phyloP scores from a whole-genome alignment of 345 rosid genomes.

The Fremontodendron californicum region DNA sequence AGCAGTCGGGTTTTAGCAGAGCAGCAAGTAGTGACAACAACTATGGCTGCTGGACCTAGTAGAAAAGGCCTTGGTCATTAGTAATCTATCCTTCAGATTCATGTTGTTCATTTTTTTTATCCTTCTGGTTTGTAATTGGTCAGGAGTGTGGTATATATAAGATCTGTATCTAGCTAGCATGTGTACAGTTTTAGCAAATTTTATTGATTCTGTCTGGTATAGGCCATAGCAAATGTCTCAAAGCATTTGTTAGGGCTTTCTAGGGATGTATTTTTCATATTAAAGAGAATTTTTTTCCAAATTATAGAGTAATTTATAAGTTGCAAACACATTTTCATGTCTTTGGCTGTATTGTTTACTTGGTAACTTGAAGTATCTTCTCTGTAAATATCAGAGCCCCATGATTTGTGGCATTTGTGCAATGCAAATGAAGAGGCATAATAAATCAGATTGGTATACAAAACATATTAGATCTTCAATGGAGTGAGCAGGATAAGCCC shows the following conservation, averaged over 20 bases:
- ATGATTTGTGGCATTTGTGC: not conserved
- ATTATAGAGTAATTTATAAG: slow-evolving; percentile 1
- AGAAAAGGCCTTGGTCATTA: slow-evolving; percentile 59
- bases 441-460: not conserved
- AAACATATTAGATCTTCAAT: not conserved
- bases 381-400: not conserved
- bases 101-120: not conserved
- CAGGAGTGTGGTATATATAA: not conserved
- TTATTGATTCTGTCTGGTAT: slow-evolving; percentile 5
- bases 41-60: slow-evolving; percentile 53
- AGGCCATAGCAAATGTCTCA: not conserved
- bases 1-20: not conserved
- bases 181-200: not conserved
- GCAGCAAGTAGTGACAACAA: slow-evolving; percentile 14
- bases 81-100: not conserved
- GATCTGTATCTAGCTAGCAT: not conserved
- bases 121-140: not conserved
- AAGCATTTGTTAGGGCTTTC: not conserved
- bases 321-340: not conserved
- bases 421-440: not conserved
- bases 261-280: not conserved
- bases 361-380: not conserved
- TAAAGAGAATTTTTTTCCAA: not conserved
- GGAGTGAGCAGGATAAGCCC: not conserved
- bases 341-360: not conserved